Evolutionary conservation across 202 grass and related monocot species (phyloP).

Genomic region (Panicum virgatum): DNA sequence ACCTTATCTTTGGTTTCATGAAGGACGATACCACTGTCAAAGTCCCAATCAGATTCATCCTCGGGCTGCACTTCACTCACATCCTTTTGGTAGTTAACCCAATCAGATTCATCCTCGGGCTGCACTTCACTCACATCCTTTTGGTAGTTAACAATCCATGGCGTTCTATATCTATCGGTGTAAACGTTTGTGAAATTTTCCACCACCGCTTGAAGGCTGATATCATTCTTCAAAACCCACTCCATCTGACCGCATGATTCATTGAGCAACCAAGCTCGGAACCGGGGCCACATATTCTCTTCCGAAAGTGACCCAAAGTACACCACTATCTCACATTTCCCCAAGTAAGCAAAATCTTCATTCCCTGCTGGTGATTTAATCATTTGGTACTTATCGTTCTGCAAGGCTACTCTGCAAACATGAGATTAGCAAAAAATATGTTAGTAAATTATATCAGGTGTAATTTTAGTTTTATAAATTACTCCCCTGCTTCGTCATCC

Average conservation of each 20-base stretch:
- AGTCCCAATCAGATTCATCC: background rate
- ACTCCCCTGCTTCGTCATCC: too few species aligned
- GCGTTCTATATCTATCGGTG: background rate
- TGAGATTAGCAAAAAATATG: too few species aligned
- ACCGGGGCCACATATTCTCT: background rate
- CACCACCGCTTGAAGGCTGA: background rate
- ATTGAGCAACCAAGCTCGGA: background rate
- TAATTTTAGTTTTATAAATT: too few species aligned
- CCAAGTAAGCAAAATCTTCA: background rate
- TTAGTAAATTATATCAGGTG: too few species aligned
- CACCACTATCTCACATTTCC: background rate
- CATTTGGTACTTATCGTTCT: background rate
- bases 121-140: too few species aligned
- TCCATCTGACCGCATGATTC: background rate
- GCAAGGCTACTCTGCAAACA: background rate
- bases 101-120: background rate
- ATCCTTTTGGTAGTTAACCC: background rate
- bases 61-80: too few species aligned
- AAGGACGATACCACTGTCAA: background rate
- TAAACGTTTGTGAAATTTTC: background rate
- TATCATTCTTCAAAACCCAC: background rate
- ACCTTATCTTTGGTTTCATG: background rate
- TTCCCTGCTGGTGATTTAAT: background rate
- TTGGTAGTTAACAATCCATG: background rate
- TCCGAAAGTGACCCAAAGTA: background rate